phyloP scores from a whole-genome alignment of 2,329 filamentous ascomycete species.

The Sarocladium strictum region DNA sequence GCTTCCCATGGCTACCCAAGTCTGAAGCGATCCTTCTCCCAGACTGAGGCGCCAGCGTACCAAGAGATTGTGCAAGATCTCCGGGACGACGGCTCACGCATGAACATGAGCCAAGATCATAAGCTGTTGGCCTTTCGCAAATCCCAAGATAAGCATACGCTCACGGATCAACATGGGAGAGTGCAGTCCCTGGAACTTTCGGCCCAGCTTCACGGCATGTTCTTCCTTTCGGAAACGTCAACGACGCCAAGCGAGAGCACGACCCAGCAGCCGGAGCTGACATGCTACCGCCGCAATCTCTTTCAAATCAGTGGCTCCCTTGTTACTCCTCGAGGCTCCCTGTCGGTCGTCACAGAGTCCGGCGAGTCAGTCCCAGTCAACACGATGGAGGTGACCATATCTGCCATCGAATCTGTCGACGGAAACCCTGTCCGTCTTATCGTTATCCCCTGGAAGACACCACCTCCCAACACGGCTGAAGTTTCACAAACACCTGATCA shows the following conservation, averaged over 20 bases:
- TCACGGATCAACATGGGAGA: conserved; percentile 53
- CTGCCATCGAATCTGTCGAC: conserved; percentile 91
- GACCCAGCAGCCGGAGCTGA: conserved; percentile 71
- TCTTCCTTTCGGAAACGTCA: conserved; percentile 77
- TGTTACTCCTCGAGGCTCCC: conserved; percentile 68
- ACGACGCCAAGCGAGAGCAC: conserved; percentile 53
- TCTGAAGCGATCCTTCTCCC: conserved; percentile 53
- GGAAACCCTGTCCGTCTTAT: conserved; percentile 81
- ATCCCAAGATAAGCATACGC: conserved; percentile 52
- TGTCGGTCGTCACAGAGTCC: conserved; percentile 77
- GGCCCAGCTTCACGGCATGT: conserved; percentile 82
- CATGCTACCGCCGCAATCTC: conserved; percentile 90
- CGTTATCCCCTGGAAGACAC: conserved; percentile 96
- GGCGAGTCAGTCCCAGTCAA: conserved; percentile 79
- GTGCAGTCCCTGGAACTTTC: conserved; percentile 57
- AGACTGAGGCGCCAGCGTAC: conserved; percentile 49
- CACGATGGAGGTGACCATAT: conserved; percentile 80
- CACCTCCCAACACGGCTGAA: conserved; percentile 70
- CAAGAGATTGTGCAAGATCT: conserved; percentile 57
- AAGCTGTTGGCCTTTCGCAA: conserved; percentile 54
- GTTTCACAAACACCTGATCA: conserved; percentile 64
- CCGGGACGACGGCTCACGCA: conserved; percentile 51
- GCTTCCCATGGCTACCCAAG: conserved; percentile 43
- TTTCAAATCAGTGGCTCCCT: conserved; percentile 94
- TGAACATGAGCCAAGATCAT: conserved; percentile 54